Evolutionary conservation across 495 filamentous ascomycete genomes (phyloP), one percentile per base, ranked within the genome.

Genomic region (Penicillium parvum): DNA sequence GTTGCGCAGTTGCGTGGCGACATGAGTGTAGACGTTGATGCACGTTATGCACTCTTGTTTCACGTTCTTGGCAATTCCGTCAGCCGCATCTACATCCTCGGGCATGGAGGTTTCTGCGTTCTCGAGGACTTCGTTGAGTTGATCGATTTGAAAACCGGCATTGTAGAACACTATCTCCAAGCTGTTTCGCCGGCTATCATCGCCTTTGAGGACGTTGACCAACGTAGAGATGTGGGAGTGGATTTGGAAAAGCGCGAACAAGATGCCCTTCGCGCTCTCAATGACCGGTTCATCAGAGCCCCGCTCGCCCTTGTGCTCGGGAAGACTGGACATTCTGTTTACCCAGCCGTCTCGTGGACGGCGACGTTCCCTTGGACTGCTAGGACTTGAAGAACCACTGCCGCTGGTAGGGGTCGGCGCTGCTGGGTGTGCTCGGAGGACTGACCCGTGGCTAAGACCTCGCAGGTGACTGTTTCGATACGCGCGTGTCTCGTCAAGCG

Each of bases 211-310:
- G 32, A 92, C 70, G 45, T 80, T 78, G 45, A 85, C 81, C 41
- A 94, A 64, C 29, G 78, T 81, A 40, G 83, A 79, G 47, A 90
- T 82, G 60, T 84, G 78, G 6, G 81, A 82, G 52, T 91, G 84
- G 21, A 92, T 74, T 52, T 90, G 86, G 46, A 84, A 83, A 28
- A 96, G 74, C 16, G 90, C 82, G 55, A 90, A 95, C 3, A 95
- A 71, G 15, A 97, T 83, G n/a, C 86, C 85, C 55, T 88, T 90
- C 5, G 87, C 88, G 25, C 82, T 81, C 59, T 90, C 84, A 21
- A 90, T 71, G 1, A 91, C 74, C 2, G 83, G 78, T 51, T 85
- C 78, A 11, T 71, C 74, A 0, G 71, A 66, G 30, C 66, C 61
- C 17, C 68, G 74, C 47, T 86, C 76, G 23, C 82, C 75, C 49